These are phyloP conservation scores for Leishmania tropica DNA, from an alignment of 208 protist genomes.

Conservation along the genomic window DNA sequence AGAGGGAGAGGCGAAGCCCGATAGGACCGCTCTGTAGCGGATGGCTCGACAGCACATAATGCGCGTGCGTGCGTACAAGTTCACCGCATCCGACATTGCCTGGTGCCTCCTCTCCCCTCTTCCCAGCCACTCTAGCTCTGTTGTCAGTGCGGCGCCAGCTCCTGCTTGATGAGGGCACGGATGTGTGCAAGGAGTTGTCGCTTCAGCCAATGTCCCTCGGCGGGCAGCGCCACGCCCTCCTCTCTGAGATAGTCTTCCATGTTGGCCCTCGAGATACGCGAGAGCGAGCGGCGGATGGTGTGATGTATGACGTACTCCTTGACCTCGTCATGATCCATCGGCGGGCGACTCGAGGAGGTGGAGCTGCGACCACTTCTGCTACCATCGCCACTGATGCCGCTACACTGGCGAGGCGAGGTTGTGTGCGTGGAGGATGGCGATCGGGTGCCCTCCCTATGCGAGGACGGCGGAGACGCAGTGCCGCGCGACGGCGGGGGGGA, in stretches of 20 bases:
- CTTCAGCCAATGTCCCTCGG: constrained; percentile 42
- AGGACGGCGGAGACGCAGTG: constrained; percentile 6
- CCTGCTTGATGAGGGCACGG: constrained; percentile 40
- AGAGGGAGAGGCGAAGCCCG: not conserved
- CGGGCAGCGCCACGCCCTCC: constrained; percentile 33
- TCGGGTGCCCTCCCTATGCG: constrained; percentile 6
- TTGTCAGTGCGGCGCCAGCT: not conserved
- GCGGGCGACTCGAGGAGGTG: not conserved
- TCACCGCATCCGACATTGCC: not conserved
- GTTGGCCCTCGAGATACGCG: constrained; percentile 35
- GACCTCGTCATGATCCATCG: constrained; percentile 45
- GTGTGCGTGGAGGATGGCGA: constrained; percentile 11
- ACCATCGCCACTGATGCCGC: not conserved
- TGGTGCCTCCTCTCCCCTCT: not conserved
- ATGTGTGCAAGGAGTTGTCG: constrained; percentile 57
- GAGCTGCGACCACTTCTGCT: constrained; percentile 9
- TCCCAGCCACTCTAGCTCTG: not conserved
- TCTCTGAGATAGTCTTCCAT: constrained; percentile 43
- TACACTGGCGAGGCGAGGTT: not conserved
- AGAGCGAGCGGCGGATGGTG: constrained; percentile 44
- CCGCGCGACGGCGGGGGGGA: not conserved
- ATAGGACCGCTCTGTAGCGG: not conserved
- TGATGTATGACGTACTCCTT: constrained; percentile 50
- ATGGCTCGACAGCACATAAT: not conserved
- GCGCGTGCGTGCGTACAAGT: not conserved